Conservation (phyloP, 2,329 filamentous ascomycete genomes). For the Pseudogymnoascus sp. region DNA sequence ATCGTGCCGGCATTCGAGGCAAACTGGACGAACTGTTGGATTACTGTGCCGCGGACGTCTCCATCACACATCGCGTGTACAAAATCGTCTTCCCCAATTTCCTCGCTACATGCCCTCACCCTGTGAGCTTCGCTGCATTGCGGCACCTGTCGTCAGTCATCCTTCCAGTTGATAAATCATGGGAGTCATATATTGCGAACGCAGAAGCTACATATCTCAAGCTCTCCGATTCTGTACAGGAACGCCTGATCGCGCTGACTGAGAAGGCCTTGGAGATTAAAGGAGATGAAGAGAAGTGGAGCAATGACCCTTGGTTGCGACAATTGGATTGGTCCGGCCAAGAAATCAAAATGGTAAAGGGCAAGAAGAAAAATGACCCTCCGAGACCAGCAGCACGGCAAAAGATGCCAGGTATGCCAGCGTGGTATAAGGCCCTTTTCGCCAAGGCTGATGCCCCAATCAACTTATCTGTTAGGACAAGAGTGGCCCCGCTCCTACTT, state of each 20-base stretch:
- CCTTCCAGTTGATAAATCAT: slow-evolving; percentile 77
- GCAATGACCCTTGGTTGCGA: slow-evolving; percentile 77
- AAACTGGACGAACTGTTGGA: slow-evolving; percentile 78
- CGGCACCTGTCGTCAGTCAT: slow-evolving; percentile 92
- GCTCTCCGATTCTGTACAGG: slow-evolving; percentile 67
- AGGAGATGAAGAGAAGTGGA: slow-evolving; percentile 57
- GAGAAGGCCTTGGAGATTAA: slow-evolving; percentile 71
- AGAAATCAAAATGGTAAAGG: slow-evolving; percentile 83
- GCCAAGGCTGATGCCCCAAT: slow-evolving; percentile 59
- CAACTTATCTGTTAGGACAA: slow-evolving; percentile 72
- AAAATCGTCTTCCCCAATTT: slow-evolving; percentile 88
- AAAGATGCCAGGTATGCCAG: slow-evolving; percentile 89
- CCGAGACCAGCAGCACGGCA: slow-evolving; percentile 71
- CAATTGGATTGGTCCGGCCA: slow-evolving; percentile 96
- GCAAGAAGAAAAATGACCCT: slow-evolving; percentile 76
- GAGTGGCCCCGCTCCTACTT: slow-evolving; percentile 77
- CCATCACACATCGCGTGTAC: slow-evolving; percentile 88
- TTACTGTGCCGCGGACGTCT: slow-evolving; percentile 92
- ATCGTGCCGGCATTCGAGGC: slow-evolving; percentile 58
- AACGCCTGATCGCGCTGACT: slow-evolving; percentile 64
- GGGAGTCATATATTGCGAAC: slow-evolving; percentile 76
- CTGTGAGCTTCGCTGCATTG: slow-evolving; percentile 91
- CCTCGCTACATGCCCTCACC: slow-evolving; percentile 82
- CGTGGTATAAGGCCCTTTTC: slow-evolving; percentile 94
- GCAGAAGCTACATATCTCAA: slow-evolving; percentile 77